A percentile compares a stretch with the other conserved stretches of the same genome.
Evolutionary conservation across 2,329 filamentous ascomycete species (phyloP).

Genomic region (Sporothrix pseudoabietina): DNA sequence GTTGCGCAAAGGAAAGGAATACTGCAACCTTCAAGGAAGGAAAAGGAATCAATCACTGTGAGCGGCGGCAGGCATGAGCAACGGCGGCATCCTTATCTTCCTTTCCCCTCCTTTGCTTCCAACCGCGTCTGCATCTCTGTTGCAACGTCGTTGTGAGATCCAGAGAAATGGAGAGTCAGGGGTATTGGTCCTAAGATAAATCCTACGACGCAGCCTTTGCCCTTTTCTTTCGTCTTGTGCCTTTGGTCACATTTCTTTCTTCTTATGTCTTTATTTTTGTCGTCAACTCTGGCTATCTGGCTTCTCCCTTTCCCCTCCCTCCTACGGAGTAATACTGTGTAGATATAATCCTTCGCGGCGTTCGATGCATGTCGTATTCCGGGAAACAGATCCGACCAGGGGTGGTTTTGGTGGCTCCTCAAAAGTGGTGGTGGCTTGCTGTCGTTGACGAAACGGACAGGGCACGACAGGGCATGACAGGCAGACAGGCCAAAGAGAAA

Average conservation of each 20-base stretch:
- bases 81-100: not conserved
- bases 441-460: not conserved
- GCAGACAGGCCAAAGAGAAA: not conserved
- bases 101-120: not conserved
- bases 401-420: not conserved
- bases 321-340: too few species aligned
- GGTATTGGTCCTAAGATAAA: not conserved
- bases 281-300: not conserved
- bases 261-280: not conserved
- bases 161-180: not conserved
- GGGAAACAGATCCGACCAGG: conserved; percentile 22
- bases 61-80: too few species aligned
- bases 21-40: not conserved
- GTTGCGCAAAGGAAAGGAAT: not conserved
- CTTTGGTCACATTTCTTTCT: not conserved
- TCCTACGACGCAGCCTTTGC: not conserved
- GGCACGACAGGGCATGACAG: not conserved
- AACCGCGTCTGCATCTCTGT: not conserved
- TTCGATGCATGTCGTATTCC: conserved; percentile 12
- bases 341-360: not conserved
- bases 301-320: not conserved
- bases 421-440: too few species aligned
- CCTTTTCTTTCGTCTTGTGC: not conserved
- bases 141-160: not conserved
- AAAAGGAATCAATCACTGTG: not conserved